These are phyloP conservation scores for Westerdykella aurantiaca DNA, from an alignment of 2,329 filamentous ascomycete species.

Conservation along the genomic window DNA sequence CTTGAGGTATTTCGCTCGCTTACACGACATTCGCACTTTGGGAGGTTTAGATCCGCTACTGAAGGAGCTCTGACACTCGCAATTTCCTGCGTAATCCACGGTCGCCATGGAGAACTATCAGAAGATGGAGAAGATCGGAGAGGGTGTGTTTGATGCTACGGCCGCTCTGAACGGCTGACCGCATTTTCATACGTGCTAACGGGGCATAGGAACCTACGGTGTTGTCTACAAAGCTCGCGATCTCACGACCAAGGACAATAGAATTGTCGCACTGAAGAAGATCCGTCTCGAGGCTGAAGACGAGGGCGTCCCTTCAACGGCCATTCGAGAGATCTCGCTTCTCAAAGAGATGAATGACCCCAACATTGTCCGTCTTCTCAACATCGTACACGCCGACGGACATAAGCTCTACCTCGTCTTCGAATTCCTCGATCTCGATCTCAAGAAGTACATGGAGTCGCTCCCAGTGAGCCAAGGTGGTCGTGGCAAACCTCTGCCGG, in stretches of 20 bases:
- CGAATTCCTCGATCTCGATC: constrained; percentile 83
- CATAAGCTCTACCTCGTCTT: constrained; percentile 93
- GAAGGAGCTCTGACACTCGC: not conserved
- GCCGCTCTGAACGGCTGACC: not conserved
- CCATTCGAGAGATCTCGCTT: constrained; percentile 88
- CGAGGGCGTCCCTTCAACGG: constrained; percentile 86
- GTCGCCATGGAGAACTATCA: constrained; percentile 84
- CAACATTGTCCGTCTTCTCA: constrained; percentile 80
- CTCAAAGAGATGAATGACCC: constrained; percentile 92
- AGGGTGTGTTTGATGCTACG: constrained; percentile 54
- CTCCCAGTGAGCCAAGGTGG: constrained; percentile 79
- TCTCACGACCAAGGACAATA: constrained; percentile 66
- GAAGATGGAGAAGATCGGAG: constrained; percentile 93
- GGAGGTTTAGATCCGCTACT: not conserved
- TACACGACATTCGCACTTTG: not conserved
- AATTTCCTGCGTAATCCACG: not conserved
- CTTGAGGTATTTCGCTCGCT: not conserved
- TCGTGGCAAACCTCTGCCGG: constrained; percentile 76
- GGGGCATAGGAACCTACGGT: constrained; percentile 73
- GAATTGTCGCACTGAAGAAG: constrained; percentile 91
- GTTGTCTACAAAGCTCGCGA: constrained; percentile 94
- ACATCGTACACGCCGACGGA: constrained; percentile 91
- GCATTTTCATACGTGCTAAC: not conserved
- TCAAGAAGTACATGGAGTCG: constrained; percentile 96
- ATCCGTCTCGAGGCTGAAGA: constrained; percentile 93